These are phyloP conservation scores for Blastocystis sp. DNA, from an alignment of 352 stramenopile species.

Conservation along the genomic window DNA sequence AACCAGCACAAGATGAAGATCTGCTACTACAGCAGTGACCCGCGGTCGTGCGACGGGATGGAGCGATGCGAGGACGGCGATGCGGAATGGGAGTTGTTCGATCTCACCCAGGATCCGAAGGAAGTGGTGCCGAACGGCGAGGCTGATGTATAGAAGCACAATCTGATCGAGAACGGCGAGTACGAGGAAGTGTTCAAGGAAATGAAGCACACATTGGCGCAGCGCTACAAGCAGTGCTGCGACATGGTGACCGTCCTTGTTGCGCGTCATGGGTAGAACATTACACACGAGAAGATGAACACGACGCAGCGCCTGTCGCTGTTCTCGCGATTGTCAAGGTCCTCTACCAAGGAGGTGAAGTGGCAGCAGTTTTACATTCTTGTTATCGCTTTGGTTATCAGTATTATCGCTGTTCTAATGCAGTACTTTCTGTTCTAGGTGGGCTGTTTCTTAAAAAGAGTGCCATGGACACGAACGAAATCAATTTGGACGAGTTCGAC, in stretches of 20 bases:
- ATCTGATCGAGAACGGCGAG: background rate
- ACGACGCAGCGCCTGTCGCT: slow-evolving; percentile 3
- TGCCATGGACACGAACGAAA: slow-evolving; percentile 46
- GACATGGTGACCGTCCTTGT: background rate
- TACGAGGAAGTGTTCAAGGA: background rate
- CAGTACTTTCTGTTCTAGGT: slow-evolving; percentile 34
- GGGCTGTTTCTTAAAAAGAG: background rate
- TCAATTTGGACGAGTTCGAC: slow-evolving; percentile 50
- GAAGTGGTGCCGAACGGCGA: background rate
- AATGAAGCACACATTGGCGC: background rate
- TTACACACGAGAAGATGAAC: background rate
- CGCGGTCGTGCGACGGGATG: slow-evolving; percentile 9
- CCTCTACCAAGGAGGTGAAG: background rate
- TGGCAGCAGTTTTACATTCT: slow-evolving; percentile 64
- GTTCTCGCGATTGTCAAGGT: background rate
- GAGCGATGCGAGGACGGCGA: background rate
- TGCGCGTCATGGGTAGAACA: background rate
- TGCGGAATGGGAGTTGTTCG: slow-evolving; percentile 20
- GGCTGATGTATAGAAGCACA: slow-evolving; percentile 1
- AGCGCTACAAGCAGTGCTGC: background rate
- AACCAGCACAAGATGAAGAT: background rate
- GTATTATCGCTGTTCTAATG: slow-evolving; percentile 28
- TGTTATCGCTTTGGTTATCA: slow-evolving; percentile 22
- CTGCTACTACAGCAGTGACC: slow-evolving; percentile 57
- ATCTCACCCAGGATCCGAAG: background rate